Evolutionary conservation across 176 grass and related monocot genomes (phyloP), one percentile per base, ranked within the genome.

Genomic region (Thalia dealbata): DNA sequence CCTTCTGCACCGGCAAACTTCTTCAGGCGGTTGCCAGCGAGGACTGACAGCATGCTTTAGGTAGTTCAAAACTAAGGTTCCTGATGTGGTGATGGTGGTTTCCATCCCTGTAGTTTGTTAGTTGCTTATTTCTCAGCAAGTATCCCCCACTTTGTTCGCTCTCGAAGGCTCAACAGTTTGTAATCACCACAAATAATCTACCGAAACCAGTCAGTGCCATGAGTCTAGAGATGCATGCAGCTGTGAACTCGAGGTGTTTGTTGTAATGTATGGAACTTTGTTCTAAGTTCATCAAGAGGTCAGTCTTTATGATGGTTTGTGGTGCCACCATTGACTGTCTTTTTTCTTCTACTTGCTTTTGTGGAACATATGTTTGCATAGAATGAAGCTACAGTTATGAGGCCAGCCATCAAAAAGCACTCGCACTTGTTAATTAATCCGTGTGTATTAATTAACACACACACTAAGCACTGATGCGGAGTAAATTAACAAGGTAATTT

Each of bases 31-130:
- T 52, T 99, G 64, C 90, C 95, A 46, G 81, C 90, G 62, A 95
- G 90, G 83, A 85, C 85, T 0, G 90, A 99, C 61, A 95, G 83
- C 25, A 91, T 95, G 95, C 82, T 99, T 46, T 99, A 77, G 89
- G 79, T 43, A 15, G 14, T 30, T 9, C 14, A 18, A 2, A 18
- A 19, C 11, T 16, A 8, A 18, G 26, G 25, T 13, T 15, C 11
- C 2, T 30, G 25, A 3, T 30, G 5, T 30, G 14, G 27, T 30
- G 62, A 6, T 30, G 25, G 14, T 52, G 51, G 51, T 52, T 13
- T 52, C 26, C 26, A 28, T 12, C 14, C 26, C 8, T 32, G 62
- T 64, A 30, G 7, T 64, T 6, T 35, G 14, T 64, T 15, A 3
- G 18, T 58, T n/a, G 16, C 1, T 55, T 64, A 29, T 64, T 28